phyloP scores from a whole-genome alignment of 108 stramenopile genomes.

The Phaeodactylum tricornutum region DNA sequence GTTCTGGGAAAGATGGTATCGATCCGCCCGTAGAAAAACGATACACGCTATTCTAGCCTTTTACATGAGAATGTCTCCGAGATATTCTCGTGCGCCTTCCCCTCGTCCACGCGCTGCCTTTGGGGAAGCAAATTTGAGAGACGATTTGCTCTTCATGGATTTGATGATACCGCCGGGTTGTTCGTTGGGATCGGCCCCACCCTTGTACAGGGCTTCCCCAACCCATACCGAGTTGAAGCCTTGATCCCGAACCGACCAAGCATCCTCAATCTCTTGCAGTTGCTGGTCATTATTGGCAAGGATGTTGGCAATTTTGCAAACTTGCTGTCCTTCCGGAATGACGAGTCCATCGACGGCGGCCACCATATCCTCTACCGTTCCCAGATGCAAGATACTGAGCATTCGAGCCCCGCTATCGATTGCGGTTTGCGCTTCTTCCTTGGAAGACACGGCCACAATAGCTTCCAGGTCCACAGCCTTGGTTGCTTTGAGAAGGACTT shows the following conservation, averaged over 20 bases:
- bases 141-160: constrained; percentile 72
- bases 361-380: constrained; percentile 33
- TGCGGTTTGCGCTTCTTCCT: constrained; percentile 60
- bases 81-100: constrained; percentile 83
- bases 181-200: constrained; percentile 60
- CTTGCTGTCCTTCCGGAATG: constrained; percentile 33
- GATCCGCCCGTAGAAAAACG: too few relatives aligned
- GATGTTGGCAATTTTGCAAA: constrained; percentile 63
- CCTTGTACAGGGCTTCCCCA: constrained; percentile 76
- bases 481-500: constrained; percentile 32
- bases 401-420: constrained; percentile 54
- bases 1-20: too few relatives aligned
- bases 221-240: constrained; percentile 82
- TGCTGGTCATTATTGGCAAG: constrained; percentile 45
- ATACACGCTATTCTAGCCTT: too few relatives aligned
- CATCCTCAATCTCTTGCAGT: constrained; percentile 81
- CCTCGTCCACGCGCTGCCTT: constrained; percentile 74
- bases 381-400: constrained; percentile 33
- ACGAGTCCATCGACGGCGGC: constrained; percentile 25
- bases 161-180: constrained; percentile 79
- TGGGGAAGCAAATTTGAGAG: constrained; percentile 71
- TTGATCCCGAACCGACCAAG: constrained; percentile 72
- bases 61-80: constrained; percentile 89
- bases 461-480: constrained; percentile 38
- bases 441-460: constrained; percentile 46